These are phyloP conservation scores for Cubamyces lactineus DNA, from an alignment of 768 basidiomycete genomes.

Conservation along the genomic window DNA sequence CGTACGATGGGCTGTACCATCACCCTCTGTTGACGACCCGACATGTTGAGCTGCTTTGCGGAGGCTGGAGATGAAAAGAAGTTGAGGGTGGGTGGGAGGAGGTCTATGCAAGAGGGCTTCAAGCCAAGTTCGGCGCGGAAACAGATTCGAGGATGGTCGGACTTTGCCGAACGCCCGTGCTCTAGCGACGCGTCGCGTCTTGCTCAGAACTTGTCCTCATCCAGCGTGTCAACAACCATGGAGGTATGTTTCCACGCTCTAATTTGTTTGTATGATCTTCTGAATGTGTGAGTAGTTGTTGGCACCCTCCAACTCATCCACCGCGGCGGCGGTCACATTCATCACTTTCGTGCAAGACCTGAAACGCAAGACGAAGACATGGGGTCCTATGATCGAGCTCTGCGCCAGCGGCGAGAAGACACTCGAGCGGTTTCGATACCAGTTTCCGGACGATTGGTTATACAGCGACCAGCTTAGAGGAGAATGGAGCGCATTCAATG, in stretches of 20 bases:
- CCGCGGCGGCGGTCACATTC: constrained; percentile 97
- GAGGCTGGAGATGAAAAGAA: constrained; percentile 5
- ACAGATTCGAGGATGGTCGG: constrained; percentile 16
- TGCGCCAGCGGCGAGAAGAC: constrained; percentile 97
- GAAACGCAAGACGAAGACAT: constrained; percentile 94
- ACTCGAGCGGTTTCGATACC: constrained; percentile 93
- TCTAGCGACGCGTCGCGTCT: constrained; percentile 33
- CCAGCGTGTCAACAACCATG: constrained; percentile 34
- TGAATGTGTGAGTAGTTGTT: constrained; percentile 37
- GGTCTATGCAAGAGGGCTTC: constrained; percentile 4
- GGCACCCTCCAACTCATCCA: constrained; percentile 84
- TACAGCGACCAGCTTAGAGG: constrained; percentile 97
- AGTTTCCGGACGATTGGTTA: constrained; percentile 97
- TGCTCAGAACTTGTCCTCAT: constrained; percentile 22
- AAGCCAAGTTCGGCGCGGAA: constrained; percentile 19
- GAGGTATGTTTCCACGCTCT: constrained; percentile 31
- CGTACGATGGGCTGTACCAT: constrained; percentile 99
- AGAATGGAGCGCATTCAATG: constrained; percentile 98
- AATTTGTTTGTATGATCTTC: background rate
- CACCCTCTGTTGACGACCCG: constrained; percentile 91
- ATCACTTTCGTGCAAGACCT: constrained; percentile 99
- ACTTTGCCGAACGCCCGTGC: constrained; percentile 20
- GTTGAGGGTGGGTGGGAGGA: constrained; percentile 7
- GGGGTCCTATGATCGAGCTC: constrained; percentile 95
- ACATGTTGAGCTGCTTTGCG: constrained; percentile 59